These are phyloP conservation scores for Stenogyne calaminthoides DNA, from an alignment of 305 asterid genomes.

Conservation along the genomic window DNA sequence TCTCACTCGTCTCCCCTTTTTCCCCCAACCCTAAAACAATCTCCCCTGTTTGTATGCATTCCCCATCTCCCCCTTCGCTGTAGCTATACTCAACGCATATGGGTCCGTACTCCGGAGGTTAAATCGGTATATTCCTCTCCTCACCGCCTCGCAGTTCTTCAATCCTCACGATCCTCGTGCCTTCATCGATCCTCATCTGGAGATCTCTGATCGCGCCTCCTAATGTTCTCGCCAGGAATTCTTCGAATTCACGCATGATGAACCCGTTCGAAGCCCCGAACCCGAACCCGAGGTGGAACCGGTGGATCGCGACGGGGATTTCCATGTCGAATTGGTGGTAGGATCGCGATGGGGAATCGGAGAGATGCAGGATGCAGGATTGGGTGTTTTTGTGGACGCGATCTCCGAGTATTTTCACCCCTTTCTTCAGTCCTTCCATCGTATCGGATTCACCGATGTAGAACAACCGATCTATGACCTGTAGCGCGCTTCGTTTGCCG, in stretches of 20 bases:
- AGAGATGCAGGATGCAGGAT: slow-evolving; percentile 68
- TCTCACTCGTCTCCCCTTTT: slow-evolving; percentile 42
- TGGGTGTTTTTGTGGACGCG: slow-evolving; percentile 73
- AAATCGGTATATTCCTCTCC: slow-evolving; percentile 74
- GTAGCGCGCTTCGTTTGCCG: slow-evolving; percentile 74
- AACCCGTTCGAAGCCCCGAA: slow-evolving; percentile 64
- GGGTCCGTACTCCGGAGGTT: slow-evolving; percentile 43
- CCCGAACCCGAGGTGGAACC: slow-evolving; percentile 70
- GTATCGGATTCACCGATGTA: slow-evolving; percentile 76
- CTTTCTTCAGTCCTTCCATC: slow-evolving; percentile 80
- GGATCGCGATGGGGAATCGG: slow-evolving; percentile 63
- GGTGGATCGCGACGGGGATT: slow-evolving; percentile 46
- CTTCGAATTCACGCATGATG: slow-evolving; percentile 80
- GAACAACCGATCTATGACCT: slow-evolving; percentile 73
- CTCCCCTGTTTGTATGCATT: slow-evolving; percentile 57
- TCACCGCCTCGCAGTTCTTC: slow-evolving; percentile 87
- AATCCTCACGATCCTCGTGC: slow-evolving; percentile 53
- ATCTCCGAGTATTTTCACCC: slow-evolving; percentile 71
- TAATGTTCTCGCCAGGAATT: slow-evolving; percentile 64
- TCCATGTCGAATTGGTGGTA: slow-evolving; percentile 58
- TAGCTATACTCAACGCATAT: slow-evolving; percentile 68
- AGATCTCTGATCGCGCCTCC: slow-evolving; percentile 74
- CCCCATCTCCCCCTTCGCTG: slow-evolving; percentile 58
- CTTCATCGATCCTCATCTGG: slow-evolving; percentile 63
- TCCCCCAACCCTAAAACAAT: slow-evolving; percentile 48